Conservation (phyloP, 73 alveolate species). For the Paramecium biaurelia region DNA sequence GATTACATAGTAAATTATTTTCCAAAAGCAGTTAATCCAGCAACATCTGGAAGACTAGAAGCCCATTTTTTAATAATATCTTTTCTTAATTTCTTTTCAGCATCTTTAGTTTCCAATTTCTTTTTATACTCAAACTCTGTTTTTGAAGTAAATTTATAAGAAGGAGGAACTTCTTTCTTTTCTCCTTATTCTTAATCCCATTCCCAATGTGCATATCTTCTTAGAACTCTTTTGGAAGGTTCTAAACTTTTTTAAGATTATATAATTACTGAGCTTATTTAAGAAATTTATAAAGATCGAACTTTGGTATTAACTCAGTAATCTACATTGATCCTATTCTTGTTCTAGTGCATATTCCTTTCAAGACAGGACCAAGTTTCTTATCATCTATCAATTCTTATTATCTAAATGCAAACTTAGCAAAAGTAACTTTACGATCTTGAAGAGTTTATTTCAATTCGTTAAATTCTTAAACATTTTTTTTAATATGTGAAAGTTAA, state of each 20-base stretch:
- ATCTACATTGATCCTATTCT: slow-evolving; percentile 24
- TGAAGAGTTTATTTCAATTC: not conserved
- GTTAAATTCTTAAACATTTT: not conserved
- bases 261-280: not conserved
- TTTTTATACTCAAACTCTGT: not conserved
- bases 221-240: slow-evolving; percentile 16
- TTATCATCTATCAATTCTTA: slow-evolving; percentile 29
- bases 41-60: not conserved
- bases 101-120: not conserved
- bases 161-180: slow-evolving; percentile 12
- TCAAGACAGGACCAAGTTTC: slow-evolving; percentile 20
- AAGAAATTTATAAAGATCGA: not conserved
- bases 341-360: slow-evolving; percentile 5
- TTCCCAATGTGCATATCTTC: slow-evolving; percentile 55
- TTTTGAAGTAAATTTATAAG: slow-evolving; percentile 3
- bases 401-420: slow-evolving; percentile 11
- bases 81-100: slow-evolving; percentile 14
- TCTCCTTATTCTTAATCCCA: slow-evolving; percentile 23
- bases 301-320: not conserved
- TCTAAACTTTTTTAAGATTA: slow-evolving; percentile 22
- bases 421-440: slow-evolving; percentile 22
- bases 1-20: slow-evolving; percentile 40
- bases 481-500: not conserved
- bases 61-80: slow-evolving; percentile 42
- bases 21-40: slow-evolving; percentile 22